Conservation (phyloP, 2,329 filamentous ascomycete species). For the Penicillium occitanis region DNA sequence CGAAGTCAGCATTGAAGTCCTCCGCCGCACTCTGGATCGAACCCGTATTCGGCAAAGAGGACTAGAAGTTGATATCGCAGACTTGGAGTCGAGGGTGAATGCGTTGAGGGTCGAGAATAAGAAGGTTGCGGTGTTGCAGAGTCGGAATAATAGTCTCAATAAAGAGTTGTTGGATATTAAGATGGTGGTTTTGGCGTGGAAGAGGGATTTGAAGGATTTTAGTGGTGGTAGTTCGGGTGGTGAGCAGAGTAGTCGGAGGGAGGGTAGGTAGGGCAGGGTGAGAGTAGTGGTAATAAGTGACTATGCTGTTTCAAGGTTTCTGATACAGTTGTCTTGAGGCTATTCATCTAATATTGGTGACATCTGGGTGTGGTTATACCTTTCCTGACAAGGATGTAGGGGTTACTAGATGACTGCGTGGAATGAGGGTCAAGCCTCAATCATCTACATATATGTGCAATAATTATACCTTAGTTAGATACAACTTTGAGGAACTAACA, state of each 20-base stretch:
- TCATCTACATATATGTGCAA: background rate
- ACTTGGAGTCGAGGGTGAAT: slow-evolving; percentile 19
- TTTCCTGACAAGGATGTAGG: too few relatives aligned
- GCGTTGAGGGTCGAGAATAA: slow-evolving; percentile 19
- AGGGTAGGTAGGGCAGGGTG: background rate
- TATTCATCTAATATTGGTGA: background rate
- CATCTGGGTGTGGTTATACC: too few relatives aligned
- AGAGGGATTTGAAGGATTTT: slow-evolving; percentile 18
- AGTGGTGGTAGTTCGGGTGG: background rate
- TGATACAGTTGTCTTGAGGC: background rate
- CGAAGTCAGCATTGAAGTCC: slow-evolving; percentile 18
- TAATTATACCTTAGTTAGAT: too few relatives aligned
- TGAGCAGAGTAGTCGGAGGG: background rate
- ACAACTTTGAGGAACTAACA: background rate
- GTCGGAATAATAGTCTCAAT: slow-evolving; percentile 19
- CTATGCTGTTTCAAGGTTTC: background rate
- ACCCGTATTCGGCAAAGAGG: slow-evolving; percentile 19
- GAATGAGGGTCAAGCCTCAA: background rate
- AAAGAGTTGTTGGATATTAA: slow-evolving; percentile 22
- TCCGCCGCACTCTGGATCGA: slow-evolving; percentile 18
- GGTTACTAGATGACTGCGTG: too few relatives aligned
- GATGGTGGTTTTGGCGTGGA: slow-evolving; percentile 21
- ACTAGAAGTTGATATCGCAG: slow-evolving; percentile 20
- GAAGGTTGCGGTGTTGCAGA: slow-evolving; percentile 19
- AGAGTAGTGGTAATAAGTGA: background rate